phyloP scores from a whole-genome alignment of 1,139 yeast species.

The Lipomyces yarrowii region DNA sequence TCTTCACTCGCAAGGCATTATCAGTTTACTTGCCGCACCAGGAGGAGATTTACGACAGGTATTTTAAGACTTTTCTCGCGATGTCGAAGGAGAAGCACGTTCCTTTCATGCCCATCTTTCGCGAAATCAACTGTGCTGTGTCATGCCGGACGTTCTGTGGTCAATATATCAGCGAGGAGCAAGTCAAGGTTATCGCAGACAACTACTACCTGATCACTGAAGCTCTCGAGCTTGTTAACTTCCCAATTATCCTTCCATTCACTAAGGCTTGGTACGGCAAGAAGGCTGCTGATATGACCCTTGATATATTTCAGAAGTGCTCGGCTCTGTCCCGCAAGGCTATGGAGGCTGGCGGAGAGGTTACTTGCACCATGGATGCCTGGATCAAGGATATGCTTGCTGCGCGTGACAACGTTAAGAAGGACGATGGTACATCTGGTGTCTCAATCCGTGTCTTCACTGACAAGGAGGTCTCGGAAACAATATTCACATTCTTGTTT shows the following conservation, averaged over 20 bases:
- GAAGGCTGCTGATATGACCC: conserved; percentile 87
- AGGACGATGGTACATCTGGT: conserved; percentile 52
- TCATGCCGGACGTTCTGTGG: conserved; percentile 95
- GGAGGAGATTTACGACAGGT: conserved; percentile 79
- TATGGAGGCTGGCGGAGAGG: conserved; percentile 75
- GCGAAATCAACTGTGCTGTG: conserved; percentile 94
- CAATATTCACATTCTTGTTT: conserved; percentile 90
- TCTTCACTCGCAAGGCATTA: conserved; percentile 82
- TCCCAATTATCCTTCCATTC: conserved; percentile 93
- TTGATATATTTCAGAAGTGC: conserved; percentile 86
- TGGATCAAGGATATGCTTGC: conserved; percentile 88
- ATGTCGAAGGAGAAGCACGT: conserved; percentile 60
- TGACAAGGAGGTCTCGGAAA: conserved; percentile 91
- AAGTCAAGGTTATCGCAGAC: conserved; percentile 83
- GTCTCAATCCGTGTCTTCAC: conserved; percentile 78
- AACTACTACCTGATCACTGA: conserved; percentile 90
- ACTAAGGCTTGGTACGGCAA: conserved; percentile 98
- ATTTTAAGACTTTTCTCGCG: conserved; percentile 66
- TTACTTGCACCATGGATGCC: conserved; percentile 90
- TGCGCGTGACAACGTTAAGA: conserved; percentile 50
- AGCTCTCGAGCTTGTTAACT: conserved; percentile 93
- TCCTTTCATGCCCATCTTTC: conserved; percentile 86
- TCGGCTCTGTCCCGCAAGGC: conserved; percentile 83
- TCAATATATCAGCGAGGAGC: conserved; percentile 87
- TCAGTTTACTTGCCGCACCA: conserved; percentile 80